A percentile compares a stretch with the other conserved stretches of the same genome.
Conservation (phyloP, 116 monocot species). For the Posidonia oceanica region DNA sequence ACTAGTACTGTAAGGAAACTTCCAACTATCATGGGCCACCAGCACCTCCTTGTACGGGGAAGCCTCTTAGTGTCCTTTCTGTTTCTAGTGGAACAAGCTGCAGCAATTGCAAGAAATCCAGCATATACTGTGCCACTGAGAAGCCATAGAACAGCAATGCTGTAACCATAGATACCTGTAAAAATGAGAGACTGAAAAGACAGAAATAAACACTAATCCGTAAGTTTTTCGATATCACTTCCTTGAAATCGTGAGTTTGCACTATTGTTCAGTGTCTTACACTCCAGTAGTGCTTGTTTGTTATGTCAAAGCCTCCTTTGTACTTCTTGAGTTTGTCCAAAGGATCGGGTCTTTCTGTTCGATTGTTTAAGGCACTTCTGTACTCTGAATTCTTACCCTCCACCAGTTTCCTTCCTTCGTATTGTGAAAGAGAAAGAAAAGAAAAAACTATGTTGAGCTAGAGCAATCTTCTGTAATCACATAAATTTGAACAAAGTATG, state of each 20-base stretch:
- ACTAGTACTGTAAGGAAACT: slow-evolving; percentile 34
- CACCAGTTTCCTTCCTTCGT: not conserved
- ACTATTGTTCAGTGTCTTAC: slow-evolving; percentile 25
- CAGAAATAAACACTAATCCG: not conserved
- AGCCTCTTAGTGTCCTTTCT: slow-evolving; percentile 12
- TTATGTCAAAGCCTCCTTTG: slow-evolving; percentile 81
- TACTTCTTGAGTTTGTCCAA: slow-evolving; percentile 63
- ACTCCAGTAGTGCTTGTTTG: slow-evolving; percentile 96
- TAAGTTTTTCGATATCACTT: not conserved
- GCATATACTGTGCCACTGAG: slow-evolving; percentile 33
- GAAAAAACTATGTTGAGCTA: not conserved
- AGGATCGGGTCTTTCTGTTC: slow-evolving; percentile 68
- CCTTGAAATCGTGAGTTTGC: not conserved
- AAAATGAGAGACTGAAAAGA: slow-evolving; percentile 62
- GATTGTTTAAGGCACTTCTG: not conserved
- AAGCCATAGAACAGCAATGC: slow-evolving; percentile 56
- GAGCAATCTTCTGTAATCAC: not conserved
- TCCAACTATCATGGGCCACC: slow-evolving; percentile 20
- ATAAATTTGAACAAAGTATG: not conserved
- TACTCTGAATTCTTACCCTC: not conserved
- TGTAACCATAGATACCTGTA: slow-evolving; percentile 74
- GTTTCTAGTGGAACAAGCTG: slow-evolving; percentile 2
- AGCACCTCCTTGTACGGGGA: slow-evolving; percentile 16
- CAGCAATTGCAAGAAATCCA: slow-evolving; percentile 10
- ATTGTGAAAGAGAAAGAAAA: not conserved